Percentiles rank a stretch among this genome's conserved stretches.
Conservation (phyloP, 1,284 basidiomycete genomes). For the Ganoderma lingzhi region DNA sequence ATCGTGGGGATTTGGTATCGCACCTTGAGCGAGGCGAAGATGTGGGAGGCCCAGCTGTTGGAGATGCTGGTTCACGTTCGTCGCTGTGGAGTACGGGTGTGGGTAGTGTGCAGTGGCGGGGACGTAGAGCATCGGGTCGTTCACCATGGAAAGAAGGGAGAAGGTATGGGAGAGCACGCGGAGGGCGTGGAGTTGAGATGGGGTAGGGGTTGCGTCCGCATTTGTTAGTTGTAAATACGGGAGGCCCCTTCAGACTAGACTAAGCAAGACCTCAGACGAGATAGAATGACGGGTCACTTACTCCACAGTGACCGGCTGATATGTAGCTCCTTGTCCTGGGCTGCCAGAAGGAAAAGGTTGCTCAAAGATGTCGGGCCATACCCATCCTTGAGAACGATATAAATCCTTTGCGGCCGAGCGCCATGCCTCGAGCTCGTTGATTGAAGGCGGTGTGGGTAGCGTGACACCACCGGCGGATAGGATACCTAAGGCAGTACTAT, state of each 20-base stretch:
- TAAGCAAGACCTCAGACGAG: slow-evolving; percentile 6
- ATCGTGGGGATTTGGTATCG: slow-evolving; percentile 36
- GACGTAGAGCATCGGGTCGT: slow-evolving; percentile 33
- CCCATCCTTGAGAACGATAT: slow-evolving; percentile 56
- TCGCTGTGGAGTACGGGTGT: slow-evolving; percentile 40
- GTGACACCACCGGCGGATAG: slow-evolving; percentile 37
- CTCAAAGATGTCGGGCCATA: slow-evolving; percentile 72
- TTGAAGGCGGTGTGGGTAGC: slow-evolving; percentile 24
- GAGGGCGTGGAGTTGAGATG: slow-evolving; percentile 71
- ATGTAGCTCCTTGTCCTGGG: slow-evolving; percentile 60
- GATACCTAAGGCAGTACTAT: slow-evolving; percentile 43
- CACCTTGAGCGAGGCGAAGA: slow-evolving; percentile 46
- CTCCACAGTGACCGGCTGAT: slow-evolving; percentile 65
- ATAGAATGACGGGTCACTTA: slow-evolving; percentile 47
- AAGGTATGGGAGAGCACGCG: slow-evolving; percentile 78
- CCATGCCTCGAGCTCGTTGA: slow-evolving; percentile 32
- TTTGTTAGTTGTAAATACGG: slow-evolving; percentile 64
- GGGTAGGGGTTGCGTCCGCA: slow-evolving; percentile 60
- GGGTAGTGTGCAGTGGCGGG: slow-evolving; percentile 25
- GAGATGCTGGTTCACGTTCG: slow-evolving; percentile 65
- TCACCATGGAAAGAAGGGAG: slow-evolving; percentile 51
- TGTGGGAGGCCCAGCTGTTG: slow-evolving; percentile 68
- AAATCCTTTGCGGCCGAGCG: slow-evolving; percentile 37
- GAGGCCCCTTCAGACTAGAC: slow-evolving; percentile 53
- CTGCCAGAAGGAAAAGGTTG: slow-evolving; percentile 52